phyloP scores from a whole-genome alignment of 345 rosid genomes.

The Dipteronia dyeriana region DNA sequence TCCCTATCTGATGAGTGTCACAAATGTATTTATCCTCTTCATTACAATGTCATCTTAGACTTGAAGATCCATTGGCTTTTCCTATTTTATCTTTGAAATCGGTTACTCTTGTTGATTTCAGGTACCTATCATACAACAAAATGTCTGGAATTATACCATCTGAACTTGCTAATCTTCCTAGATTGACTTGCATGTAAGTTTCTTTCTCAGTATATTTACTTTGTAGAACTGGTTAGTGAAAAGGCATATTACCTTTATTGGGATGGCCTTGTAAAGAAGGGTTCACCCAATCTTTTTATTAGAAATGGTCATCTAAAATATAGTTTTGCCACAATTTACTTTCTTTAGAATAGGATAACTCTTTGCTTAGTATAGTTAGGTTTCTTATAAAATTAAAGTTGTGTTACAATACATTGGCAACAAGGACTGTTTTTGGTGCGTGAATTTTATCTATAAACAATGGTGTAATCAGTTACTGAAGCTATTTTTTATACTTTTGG shows the following conservation, averaged over 20 bases:
- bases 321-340: neutral
- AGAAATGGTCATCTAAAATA: neutral
- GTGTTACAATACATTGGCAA: neutral
- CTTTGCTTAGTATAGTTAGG: neutral
- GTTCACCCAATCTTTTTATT: neutral
- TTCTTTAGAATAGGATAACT: neutral
- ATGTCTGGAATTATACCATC: conserved; percentile 66
- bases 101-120: conserved; percentile 26
- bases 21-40: neutral
- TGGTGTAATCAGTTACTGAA: neutral
- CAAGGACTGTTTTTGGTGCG: neutral
- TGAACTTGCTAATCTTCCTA: conserved; percentile 58
- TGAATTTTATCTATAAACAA: neutral
- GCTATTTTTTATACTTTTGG: neutral
- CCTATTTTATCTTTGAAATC: conserved; percentile 4
- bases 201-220: neutral
- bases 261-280: neutral
- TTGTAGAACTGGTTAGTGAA: neutral
- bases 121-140: conserved; percentile 69
- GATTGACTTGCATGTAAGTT: conserved; percentile 67
- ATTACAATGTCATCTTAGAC: neutral
- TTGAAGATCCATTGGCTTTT: neutral
- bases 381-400: neutral
- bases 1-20: neutral
- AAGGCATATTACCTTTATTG: neutral